phyloP scores from a whole-genome alignment of 495 filamentous ascomycete species.

The Ascobolus immersus region DNA sequence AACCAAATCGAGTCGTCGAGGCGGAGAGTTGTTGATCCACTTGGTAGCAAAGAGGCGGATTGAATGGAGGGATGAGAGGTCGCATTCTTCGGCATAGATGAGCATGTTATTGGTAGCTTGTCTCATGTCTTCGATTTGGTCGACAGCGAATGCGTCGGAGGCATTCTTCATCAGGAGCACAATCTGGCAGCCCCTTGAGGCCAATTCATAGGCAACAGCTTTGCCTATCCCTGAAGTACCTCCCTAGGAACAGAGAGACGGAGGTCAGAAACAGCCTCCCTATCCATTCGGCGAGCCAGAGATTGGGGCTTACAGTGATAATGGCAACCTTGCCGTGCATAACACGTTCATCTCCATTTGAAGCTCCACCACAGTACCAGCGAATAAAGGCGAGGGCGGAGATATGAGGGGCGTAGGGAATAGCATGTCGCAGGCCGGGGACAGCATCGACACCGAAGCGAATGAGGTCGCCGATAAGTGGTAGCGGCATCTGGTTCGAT shows the following conservation, averaged over 20 bases:
- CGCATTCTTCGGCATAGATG: slow-evolving; percentile 85
- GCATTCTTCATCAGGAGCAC: slow-evolving; percentile 67
- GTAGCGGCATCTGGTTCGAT: too few relatives aligned
- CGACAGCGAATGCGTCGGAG: slow-evolving; percentile 65
- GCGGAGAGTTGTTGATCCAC: slow-evolving; percentile 89
- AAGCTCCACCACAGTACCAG: slow-evolving; percentile 48
- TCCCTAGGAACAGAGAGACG: slow-evolving; percentile 26
- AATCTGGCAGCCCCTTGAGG: slow-evolving; percentile 63
- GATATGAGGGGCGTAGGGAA: background rate
- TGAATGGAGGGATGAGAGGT: slow-evolving; percentile 62
- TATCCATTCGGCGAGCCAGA: background rate
- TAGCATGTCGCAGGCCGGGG: too few relatives aligned
- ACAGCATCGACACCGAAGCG: too few relatives aligned
- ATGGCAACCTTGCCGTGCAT: slow-evolving; percentile 86
- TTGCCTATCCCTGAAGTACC: slow-evolving; percentile 88
- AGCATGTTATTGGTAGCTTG: slow-evolving; percentile 55
- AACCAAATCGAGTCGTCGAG: slow-evolving; percentile 77
- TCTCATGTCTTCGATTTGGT: slow-evolving; percentile 77
- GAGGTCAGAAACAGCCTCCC: slow-evolving; percentile 1
- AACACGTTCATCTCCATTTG: slow-evolving; percentile 49
- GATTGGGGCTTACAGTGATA: slow-evolving; percentile 38
- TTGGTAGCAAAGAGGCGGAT: slow-evolving; percentile 89
- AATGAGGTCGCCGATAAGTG: too few relatives aligned
- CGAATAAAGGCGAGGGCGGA: slow-evolving; percentile 28
- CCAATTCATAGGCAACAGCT: slow-evolving; percentile 43